These are phyloP conservation scores for Aspergillus carlsbadensis DNA, from an alignment of 495 filamentous ascomycete species.

Conservation along the genomic window DNA sequence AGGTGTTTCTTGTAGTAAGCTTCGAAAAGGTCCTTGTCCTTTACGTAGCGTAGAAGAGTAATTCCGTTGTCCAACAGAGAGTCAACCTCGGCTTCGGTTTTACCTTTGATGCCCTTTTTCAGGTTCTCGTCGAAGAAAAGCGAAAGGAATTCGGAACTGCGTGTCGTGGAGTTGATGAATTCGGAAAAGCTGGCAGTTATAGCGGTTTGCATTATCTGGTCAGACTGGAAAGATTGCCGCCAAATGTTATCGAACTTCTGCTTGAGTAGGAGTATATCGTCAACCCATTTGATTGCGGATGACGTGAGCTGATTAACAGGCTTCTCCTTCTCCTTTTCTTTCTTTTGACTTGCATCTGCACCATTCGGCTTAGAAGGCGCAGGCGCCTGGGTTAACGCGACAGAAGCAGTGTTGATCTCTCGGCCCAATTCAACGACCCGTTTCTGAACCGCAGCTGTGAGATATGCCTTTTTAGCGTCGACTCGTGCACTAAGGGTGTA, in stretches of 20 bases:
- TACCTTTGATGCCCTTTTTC: slow-evolving; percentile 89
- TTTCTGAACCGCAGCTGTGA: slow-evolving; percentile 67
- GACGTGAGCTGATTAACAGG: slow-evolving; percentile 64
- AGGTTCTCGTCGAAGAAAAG: slow-evolving; percentile 97
- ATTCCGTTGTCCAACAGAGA: slow-evolving; percentile 85
- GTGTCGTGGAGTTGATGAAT: slow-evolving; percentile 83
- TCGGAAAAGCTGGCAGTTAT: slow-evolving; percentile 81
- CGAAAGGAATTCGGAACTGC: slow-evolving; percentile 88
- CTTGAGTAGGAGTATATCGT: slow-evolving; percentile 82
- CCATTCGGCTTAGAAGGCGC: slow-evolving; percentile 26
- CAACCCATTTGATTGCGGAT: slow-evolving; percentile 92
- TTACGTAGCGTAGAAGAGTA: slow-evolving; percentile 77
- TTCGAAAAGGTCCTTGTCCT: slow-evolving; percentile 95
- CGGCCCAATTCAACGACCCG: slow-evolving; percentile 77
- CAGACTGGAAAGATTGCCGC: slow-evolving; percentile 64
- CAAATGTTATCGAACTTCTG: slow-evolving; percentile 85
- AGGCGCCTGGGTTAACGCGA: slow-evolving; percentile 21
- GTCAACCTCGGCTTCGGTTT: slow-evolving; percentile 90
- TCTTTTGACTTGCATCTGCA: slow-evolving; percentile 30
- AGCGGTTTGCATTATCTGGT: slow-evolving; percentile 75
- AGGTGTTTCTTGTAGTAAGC: slow-evolving; percentile 98
- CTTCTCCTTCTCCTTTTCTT: slow-evolving; percentile 45
- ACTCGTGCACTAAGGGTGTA: slow-evolving; percentile 77
- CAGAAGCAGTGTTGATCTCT: slow-evolving; percentile 73
- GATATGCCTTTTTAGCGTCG: slow-evolving; percentile 67